A percentile compares a stretch with the other conserved stretches of the same genome.
Evolutionary conservation across 1,284 basidiomycete species (phyloP).

Genomic region (Sanguinoderma infundibulare): DNA sequence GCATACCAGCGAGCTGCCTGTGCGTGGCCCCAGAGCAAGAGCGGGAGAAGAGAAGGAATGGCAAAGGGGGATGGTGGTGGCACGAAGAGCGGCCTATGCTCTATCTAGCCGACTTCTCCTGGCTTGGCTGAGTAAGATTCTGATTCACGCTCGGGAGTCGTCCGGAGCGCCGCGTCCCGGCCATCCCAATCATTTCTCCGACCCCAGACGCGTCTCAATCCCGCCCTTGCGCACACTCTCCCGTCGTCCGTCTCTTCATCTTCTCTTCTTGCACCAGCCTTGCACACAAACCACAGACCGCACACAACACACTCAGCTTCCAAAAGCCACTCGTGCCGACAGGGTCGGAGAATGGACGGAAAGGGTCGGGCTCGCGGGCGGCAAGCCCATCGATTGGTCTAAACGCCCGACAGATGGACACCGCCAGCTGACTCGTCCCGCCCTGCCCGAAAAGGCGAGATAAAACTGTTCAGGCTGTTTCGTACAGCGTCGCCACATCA

Average conservation of each 20-base stretch:
- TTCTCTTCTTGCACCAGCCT: not conserved
- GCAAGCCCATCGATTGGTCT: not conserved
- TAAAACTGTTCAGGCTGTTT: too few relatives aligned
- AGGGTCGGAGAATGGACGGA: too few relatives aligned
- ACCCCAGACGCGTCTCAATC: not conserved
- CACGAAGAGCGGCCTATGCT: slow-evolving; percentile 15
- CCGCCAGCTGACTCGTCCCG: too few relatives aligned
- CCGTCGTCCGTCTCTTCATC: not conserved
- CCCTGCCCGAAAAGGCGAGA: not conserved
- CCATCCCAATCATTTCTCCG: too few relatives aligned
- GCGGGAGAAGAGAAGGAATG: not conserved
- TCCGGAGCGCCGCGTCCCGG: slow-evolving; percentile 8
- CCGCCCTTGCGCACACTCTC: slow-evolving; percentile 1
- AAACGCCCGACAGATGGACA: not conserved
- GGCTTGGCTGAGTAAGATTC: slow-evolving; percentile 22
- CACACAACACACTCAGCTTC: too few relatives aligned
- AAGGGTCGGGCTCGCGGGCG: not conserved
- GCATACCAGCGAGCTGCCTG: slow-evolving; percentile 20
- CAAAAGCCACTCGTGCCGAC: too few relatives aligned
- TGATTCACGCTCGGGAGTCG: too few relatives aligned
- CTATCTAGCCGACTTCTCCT: slow-evolving; percentile 24
- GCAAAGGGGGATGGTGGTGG: slow-evolving; percentile 19
- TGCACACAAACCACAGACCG: too few relatives aligned
- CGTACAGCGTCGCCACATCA: too few relatives aligned
- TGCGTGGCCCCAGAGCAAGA: too few relatives aligned